Evolutionary conservation across 768 basidiomycete genomes (phyloP).

Genomic region (Tricholoma furcatifolium): DNA sequence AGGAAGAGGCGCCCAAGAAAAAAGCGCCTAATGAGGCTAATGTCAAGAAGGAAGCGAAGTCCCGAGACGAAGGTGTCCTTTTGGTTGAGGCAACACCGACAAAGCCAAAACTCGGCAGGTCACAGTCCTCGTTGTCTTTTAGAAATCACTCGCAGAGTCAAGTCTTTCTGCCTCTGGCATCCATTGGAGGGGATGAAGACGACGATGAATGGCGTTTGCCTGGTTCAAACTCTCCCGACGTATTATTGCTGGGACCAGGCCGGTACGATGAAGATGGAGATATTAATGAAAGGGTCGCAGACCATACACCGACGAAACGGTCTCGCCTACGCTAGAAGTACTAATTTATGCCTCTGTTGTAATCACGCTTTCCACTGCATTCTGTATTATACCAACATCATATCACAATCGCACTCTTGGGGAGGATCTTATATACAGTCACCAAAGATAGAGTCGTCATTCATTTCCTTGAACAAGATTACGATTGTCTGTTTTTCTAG

Average conservation of each 20-base stretch:
- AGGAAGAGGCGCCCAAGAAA: conserved; percentile 14
- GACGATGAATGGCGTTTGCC: conserved; percentile 42
- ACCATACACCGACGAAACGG: conserved; percentile 15
- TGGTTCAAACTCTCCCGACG: conserved; percentile 44
- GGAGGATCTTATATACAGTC: too few species aligned
- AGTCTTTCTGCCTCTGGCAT: conserved; percentile 1
- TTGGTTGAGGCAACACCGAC: conserved; percentile 59
- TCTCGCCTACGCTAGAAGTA: conserved; percentile 9
- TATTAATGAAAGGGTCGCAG: background rate
- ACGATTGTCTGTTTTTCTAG: conserved; percentile 12
- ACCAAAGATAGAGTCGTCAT: background rate
- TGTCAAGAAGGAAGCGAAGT: conserved; percentile 6
- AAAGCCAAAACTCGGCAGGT: conserved; percentile 17
- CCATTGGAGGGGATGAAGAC: conserved; percentile 15
- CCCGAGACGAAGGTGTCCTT: conserved; percentile 32
- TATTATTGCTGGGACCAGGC: conserved; percentile 28
- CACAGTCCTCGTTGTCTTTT: conserved; percentile 13
- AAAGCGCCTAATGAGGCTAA: conserved; percentile 11
- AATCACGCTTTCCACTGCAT: background rate
- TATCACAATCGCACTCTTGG: too few species aligned
- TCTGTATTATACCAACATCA: background rate
- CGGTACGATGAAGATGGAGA: conserved; percentile 4
- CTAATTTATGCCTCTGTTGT: background rate
- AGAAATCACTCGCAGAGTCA: conserved; percentile 3
- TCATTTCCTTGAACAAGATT: too few species aligned